Evolutionary conservation across 768 basidiomycete genomes (phyloP).

Genomic region (Amyloporia xantha): DNA sequence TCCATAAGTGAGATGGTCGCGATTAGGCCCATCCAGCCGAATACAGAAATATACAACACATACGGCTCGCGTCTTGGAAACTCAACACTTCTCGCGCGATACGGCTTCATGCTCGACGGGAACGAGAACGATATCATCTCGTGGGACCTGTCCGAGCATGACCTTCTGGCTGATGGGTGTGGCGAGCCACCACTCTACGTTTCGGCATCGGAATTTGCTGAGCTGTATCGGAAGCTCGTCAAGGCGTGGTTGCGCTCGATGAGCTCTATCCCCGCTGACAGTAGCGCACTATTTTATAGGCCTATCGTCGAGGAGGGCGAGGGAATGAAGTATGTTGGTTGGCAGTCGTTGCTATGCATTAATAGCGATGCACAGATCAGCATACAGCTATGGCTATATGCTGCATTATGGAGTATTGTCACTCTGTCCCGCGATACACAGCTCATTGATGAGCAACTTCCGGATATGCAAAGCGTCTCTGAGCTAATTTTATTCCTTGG

Average conservation of each 20-base stretch:
- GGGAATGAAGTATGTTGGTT: not conserved
- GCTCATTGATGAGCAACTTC: not conserved
- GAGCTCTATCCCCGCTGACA: not conserved
- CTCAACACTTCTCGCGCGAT: slow-evolving; percentile 31
- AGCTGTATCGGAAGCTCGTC: not conserved
- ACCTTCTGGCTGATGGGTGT: not conserved
- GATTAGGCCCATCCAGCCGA: slow-evolving; percentile 20
- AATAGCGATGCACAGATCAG: slow-evolving; percentile 21
- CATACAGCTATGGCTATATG: slow-evolving; percentile 17
- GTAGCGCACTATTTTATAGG: slow-evolving; percentile 7
- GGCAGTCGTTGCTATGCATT: slow-evolving; percentile 6
- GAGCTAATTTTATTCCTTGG: not conserved
- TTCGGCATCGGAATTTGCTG: not conserved
- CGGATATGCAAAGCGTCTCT: not conserved
- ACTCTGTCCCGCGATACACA: not conserved
- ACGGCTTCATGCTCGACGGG: slow-evolving; percentile 36
- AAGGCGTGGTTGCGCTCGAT: not conserved
- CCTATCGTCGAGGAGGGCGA: not conserved
- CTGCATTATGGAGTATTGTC: slow-evolving; percentile 7
- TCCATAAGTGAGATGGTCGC: slow-evolving; percentile 39
- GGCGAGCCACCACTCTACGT: not conserved
- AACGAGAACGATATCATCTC: slow-evolving; percentile 28
- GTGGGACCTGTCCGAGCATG: slow-evolving; percentile 10
- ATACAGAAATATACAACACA: slow-evolving; percentile 35
- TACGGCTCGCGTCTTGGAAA: slow-evolving; percentile 32